Conservation (phyloP, 177 flowering plant species). For the Telopea speciosissima region DNA sequence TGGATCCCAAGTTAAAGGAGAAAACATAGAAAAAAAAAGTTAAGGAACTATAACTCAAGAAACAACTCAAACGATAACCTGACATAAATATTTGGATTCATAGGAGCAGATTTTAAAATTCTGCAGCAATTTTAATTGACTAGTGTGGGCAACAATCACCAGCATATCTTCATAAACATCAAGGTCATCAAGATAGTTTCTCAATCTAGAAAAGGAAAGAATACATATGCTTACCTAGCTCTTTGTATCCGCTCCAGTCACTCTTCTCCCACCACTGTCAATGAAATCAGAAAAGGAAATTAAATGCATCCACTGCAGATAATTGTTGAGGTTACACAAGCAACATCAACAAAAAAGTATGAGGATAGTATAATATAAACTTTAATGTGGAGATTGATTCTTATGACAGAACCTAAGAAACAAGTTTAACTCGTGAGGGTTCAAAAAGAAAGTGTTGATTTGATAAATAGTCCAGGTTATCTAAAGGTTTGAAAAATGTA, state of each 20-base stretch:
- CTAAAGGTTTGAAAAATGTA: background rate
- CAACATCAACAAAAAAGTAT: background rate
- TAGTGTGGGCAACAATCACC: background rate
- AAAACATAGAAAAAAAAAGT: no score
- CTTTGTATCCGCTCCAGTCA: slow-evolving; percentile 99
- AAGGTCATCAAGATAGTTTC: slow-evolving; percentile 3
- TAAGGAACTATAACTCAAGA: no score
- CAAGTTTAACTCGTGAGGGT: background rate
- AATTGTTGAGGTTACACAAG: slow-evolving; percentile 37
- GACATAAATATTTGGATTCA: no score
- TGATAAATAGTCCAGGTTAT: background rate
- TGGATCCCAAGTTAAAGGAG: no score
- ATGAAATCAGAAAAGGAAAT: slow-evolving; percentile 75
- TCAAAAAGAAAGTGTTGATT: background rate
- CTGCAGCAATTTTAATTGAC: background rate
- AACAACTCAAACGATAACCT: no score
- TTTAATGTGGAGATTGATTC: background rate
- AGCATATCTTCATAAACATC: background rate
- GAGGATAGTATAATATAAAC: background rate
- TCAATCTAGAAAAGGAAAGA: no score
- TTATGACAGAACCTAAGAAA: background rate
- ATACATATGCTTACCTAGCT: slow-evolving; percentile 56
- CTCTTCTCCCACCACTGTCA: slow-evolving; percentile 99
- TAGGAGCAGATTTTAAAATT: background rate
- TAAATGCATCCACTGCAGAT: slow-evolving; percentile 63